Base-by-base conservation (phyloP, 208 protist species). In the Trypanosoma lewisi region DNA sequence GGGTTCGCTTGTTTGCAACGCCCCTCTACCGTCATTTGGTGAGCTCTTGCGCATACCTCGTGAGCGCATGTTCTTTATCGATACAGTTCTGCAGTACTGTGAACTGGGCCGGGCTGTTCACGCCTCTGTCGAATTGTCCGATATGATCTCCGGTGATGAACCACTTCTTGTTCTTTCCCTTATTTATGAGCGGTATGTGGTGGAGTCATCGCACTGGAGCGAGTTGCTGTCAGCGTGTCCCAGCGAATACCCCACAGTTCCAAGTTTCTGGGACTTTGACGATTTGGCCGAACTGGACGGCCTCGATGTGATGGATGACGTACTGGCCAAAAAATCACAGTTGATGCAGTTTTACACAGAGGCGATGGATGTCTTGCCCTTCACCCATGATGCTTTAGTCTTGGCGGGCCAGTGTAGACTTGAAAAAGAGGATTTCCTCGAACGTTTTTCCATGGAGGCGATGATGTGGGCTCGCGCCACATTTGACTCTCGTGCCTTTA, bases 401-500 rank as follows among this genome's bases (percentile, higher is more conserved):
- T n/a, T n/a, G 33, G 61, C 34, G 1, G 60, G 60, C 17, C 39
- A 80, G n/a, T 49, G 50, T 23, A 62, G 61, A 37, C 30, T 76
- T 48, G 53, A 62, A 45, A 55, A 30, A 12, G 71, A 61, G 9
- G 57, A 65, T 5, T 68, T 69, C 39, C 48, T 64, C 4, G 57
- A 21, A 17, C 27, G 65, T 31, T 95, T 95, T 61, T 62, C 59
- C 2, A 52, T 70, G 51, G 85, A 86, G 34, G 37, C 70, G 23
- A 48, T 97, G 3, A 77, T 77, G 55, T 97, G 87, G 84, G 92
- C 87, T 1, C 77, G 87, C 37, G 86, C 85, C 27, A 89, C 80
- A 27, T 94, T 97, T 73, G 88, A 97, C 64, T 94, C 87, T 19
- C 82, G 92, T 54, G 89, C 87, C 41, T 97, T 97, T 75, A 85